A percentile compares a stretch with the other conserved stretches of the same genome.
Conservation (phyloP, 345 rosid species). For the Lepidium sativum region DNA sequence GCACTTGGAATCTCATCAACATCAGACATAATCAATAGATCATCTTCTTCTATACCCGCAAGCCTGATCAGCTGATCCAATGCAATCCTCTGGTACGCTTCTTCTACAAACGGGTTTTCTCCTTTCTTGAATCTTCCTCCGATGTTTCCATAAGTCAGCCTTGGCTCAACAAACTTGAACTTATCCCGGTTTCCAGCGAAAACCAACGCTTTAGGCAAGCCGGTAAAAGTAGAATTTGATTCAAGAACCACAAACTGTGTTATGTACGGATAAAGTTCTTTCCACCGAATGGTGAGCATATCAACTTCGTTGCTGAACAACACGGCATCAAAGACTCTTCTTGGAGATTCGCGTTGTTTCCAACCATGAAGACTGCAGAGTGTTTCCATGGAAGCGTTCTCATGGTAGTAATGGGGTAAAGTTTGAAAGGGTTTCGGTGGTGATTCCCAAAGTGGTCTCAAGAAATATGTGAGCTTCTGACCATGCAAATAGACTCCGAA, state of each 20-base stretch:
- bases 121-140: too few relatives aligned
- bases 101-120: too few relatives aligned
- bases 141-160: conserved; percentile 81
- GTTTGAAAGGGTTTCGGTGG: too few relatives aligned
- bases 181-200: conserved; percentile 46
- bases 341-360: conserved; percentile 72
- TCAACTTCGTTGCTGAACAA: conserved; percentile 79
- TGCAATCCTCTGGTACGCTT: too few relatives aligned
- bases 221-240: conserved; percentile 85
- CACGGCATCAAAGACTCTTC: conserved; percentile 82
- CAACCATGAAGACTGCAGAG: conserved; percentile 85
- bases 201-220: conserved; percentile 54
- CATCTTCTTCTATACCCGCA: conserved; percentile 86
- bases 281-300: conserved; percentile 80
- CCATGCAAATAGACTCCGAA: too few relatives aligned
- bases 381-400: conserved; percentile 60
- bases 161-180: conserved; percentile 61
- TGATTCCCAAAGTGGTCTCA: too few relatives aligned
- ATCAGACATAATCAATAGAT: conserved; percentile 92
- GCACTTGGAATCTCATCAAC: conserved; percentile 96
- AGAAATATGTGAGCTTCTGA: too few relatives aligned
- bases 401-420: conserved; percentile 77
- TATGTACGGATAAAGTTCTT: conserved; percentile 69
- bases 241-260: conserved; percentile 84
- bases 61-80: too few relatives aligned